Evolutionary conservation across 495 filamentous ascomycete species (phyloP).

Genomic region (Aspergillus indologenus): DNA sequence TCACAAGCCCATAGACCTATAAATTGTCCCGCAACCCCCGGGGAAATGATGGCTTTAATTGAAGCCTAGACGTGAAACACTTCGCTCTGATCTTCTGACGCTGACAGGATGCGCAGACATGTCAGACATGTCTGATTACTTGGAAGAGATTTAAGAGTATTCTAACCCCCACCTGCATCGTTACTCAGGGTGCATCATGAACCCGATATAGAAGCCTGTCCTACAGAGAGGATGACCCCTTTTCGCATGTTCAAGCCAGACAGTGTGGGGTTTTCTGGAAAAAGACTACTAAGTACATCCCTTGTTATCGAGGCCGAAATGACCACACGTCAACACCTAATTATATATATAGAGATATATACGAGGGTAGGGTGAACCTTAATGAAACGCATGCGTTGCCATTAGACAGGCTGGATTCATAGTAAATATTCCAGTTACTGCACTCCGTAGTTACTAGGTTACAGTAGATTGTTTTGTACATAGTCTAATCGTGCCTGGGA

Average conservation of each 20-base stretch:
- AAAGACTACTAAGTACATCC: background rate
- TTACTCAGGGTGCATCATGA: background rate
- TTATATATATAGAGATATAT: background rate
- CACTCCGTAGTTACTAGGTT: too few relatives aligned
- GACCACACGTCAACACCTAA: background rate
- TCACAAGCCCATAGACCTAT: background rate
- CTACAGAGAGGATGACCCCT: background rate
- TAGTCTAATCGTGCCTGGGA: background rate
- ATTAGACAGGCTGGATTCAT: background rate
- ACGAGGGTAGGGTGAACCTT: background rate
- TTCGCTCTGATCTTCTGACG: background rate
- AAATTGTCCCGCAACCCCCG: background rate
- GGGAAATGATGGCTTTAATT: background rate
- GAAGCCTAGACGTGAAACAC: background rate
- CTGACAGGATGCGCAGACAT: background rate
- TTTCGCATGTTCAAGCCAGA: background rate
- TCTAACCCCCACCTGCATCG: background rate
- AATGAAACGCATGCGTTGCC: background rate
- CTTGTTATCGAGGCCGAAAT: background rate
- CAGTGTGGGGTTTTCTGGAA: background rate
- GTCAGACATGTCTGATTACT: background rate
- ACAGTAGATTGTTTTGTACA: background rate
- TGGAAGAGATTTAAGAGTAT: too few relatives aligned
- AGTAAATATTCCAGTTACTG: too few relatives aligned
- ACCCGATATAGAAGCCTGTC: background rate